phyloP scores from a whole-genome alignment of 495 filamentous ascomycete genomes.

The Talaromyces borbonicus region DNA sequence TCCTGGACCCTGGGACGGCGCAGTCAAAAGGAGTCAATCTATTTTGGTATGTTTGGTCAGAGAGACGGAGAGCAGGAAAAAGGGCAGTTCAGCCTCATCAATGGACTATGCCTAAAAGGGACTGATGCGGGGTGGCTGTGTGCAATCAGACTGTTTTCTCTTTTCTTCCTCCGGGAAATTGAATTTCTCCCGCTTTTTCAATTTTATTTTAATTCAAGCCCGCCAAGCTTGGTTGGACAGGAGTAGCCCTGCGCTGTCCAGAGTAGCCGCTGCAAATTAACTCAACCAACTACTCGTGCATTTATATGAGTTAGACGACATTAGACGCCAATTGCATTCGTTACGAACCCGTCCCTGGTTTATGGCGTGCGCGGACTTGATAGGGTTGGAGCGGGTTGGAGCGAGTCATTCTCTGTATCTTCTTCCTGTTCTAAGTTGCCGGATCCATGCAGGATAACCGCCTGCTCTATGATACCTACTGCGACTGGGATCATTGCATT shows the following conservation, averaged over 20 bases:
- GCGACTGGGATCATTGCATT: too few species aligned
- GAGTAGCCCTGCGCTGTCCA: not conserved
- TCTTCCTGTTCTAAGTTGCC: too few species aligned
- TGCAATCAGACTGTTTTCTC: too few species aligned
- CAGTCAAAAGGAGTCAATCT: not conserved
- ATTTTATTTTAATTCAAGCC: too few species aligned
- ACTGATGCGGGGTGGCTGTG: not conserved
- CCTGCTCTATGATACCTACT: too few species aligned
- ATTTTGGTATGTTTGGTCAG: too few species aligned
- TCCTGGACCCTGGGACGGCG: not conserved
- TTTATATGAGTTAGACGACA: too few species aligned
- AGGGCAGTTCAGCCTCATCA: not conserved
- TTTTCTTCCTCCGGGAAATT: too few species aligned
- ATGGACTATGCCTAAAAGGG: not conserved
- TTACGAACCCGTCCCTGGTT: not conserved
- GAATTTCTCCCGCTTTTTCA: too few species aligned
- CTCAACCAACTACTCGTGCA: too few species aligned
- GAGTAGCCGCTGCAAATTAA: slow-evolving; percentile 4
- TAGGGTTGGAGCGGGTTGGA: not conserved
- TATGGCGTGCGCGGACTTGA: not conserved
- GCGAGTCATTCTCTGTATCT: slow-evolving; percentile 1
- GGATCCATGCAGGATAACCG: too few species aligned
- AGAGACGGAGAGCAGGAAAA: not conserved
- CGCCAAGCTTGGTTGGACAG: slow-evolving; percentile 3
- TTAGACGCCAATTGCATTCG: slow-evolving; percentile 1